These are phyloP conservation scores for Selaginella tamariscina DNA, from an alignment of 75 land plant species.

Conservation along the genomic window DNA sequence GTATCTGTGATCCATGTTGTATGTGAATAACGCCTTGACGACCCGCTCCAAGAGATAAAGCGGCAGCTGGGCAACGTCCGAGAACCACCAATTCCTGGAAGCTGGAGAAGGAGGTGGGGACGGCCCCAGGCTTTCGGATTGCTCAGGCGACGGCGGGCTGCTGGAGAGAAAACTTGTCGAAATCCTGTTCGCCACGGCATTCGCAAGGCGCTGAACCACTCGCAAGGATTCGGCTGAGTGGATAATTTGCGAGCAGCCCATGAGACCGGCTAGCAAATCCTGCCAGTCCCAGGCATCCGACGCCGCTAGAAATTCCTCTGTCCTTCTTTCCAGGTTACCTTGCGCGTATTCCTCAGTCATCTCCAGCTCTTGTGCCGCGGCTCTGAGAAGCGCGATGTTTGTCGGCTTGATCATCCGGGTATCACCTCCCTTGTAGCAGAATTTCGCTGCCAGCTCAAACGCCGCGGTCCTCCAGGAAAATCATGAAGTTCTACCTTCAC, in stretches of 20 bases:
- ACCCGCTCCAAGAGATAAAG: conserved; percentile 39
- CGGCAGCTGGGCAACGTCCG: conserved; percentile 40
- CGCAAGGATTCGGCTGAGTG: conserved; percentile 37
- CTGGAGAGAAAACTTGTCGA: neutral
- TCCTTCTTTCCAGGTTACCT: conserved; percentile 33
- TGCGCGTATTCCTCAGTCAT: conserved; percentile 45
- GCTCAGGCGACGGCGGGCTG: neutral
- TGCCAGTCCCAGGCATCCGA: conserved; percentile 53
- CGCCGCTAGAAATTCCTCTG: conserved; percentile 38
- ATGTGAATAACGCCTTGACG: conserved; percentile 26
- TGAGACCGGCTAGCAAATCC: conserved; percentile 33
- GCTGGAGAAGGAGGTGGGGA: no score
- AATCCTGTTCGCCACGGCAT: conserved; percentile 24
- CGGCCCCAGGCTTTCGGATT: neutral
- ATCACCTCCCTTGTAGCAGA: conserved; percentile 49
- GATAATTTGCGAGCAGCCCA: conserved; percentile 31
- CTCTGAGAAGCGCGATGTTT: conserved; percentile 41
- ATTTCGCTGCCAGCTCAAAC: conserved; percentile 61
- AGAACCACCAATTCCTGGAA: conserved; percentile 65
- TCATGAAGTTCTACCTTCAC: conserved; percentile 41
- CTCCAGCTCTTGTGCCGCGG: conserved; percentile 41
- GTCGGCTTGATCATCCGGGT: conserved; percentile 29
- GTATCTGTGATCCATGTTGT: conserved; percentile 15
- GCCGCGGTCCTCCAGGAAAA: conserved; percentile 69
- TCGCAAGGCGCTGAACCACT: conserved; percentile 41